These are phyloP conservation scores for Gossypium mustelinum DNA, from an alignment of 345 rosid genomes.

Conservation along the genomic window DNA sequence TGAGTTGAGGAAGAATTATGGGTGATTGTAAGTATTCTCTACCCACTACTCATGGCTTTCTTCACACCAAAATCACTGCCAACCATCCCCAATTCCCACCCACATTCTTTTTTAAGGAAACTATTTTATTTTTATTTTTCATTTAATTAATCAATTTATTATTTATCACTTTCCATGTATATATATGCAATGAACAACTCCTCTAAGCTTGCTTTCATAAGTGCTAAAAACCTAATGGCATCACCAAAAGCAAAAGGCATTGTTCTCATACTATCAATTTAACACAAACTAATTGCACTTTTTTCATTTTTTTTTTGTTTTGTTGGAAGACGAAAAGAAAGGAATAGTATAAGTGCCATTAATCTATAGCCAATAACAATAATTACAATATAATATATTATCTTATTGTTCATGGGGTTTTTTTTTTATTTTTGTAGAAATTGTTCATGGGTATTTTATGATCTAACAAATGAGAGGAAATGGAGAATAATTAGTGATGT, in stretches of 20 bases:
- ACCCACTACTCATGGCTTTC: conserved; percentile 33
- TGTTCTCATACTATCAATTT: neutral
- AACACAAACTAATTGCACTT: too few relatives aligned
- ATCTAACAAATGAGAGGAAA: conserved; percentile 24
- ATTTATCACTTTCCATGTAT: neutral
- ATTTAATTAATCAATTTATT: neutral
- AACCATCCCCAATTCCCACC: conserved; percentile 24
- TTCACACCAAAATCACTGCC: conserved; percentile 23
- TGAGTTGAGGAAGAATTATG: too few relatives aligned
- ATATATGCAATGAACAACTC: neutral
- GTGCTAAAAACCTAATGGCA: neutral
- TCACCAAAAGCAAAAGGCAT: neutral
- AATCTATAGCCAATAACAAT: neutral
- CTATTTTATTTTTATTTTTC: too few relatives aligned
- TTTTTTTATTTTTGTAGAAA: too few relatives aligned
- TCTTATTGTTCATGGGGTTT: too few relatives aligned
- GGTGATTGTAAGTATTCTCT: too few relatives aligned
- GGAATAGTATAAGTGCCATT: neutral
- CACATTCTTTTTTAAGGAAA: neutral
- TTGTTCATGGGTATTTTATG: conserved; percentile 6
- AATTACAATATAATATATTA: conserved; percentile 7
- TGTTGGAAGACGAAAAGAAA: too few relatives aligned
- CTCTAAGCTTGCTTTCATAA: neutral
- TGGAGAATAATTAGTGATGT: conserved; percentile 11
- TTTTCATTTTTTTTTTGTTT: neutral